Evolutionary conservation across 352 stramenopile species (phyloP).

Genomic region (Thalassiosira livingstoniorum): DNA sequence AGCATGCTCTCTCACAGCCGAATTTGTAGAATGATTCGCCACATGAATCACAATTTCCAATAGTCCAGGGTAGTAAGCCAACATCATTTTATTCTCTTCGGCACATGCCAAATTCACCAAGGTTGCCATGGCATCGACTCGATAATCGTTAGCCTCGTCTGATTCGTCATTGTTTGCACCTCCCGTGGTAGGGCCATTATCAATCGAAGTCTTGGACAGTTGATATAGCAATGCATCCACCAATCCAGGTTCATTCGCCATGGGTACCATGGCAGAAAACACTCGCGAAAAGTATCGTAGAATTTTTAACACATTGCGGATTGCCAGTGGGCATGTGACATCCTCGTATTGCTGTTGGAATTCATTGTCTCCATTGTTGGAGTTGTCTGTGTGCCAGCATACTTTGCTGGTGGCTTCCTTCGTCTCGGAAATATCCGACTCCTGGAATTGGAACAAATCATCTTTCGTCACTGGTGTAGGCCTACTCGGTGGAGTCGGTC

Average conservation of each 20-base stretch:
- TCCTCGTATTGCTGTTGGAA: too few species aligned
- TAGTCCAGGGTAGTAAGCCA: slow-evolving; percentile 60
- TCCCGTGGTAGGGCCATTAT: too few species aligned
- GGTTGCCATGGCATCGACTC: slow-evolving; percentile 61
- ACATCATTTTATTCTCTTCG: slow-evolving; percentile 66
- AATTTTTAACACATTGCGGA: slow-evolving; percentile 61
- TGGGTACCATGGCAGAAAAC: slow-evolving; percentile 63
- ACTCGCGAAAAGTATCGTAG: slow-evolving; percentile 70
- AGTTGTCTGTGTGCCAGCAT: slow-evolving; percentile 9
- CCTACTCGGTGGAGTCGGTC: not conserved
- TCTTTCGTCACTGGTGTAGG: slow-evolving; percentile 23
- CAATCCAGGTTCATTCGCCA: slow-evolving; percentile 57
- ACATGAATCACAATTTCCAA: slow-evolving; percentile 64
- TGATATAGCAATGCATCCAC: slow-evolving; percentile 59
- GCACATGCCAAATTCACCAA: slow-evolving; percentile 67
- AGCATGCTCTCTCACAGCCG: slow-evolving; percentile 66
- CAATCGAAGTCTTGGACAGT: slow-evolving; percentile 43
- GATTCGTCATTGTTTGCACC: too few species aligned
- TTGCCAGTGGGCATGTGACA: slow-evolving; percentile 50
- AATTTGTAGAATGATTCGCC: slow-evolving; percentile 60
- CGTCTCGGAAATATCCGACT: too few species aligned
- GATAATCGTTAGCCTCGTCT: slow-evolving; percentile 51
- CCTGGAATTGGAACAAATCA: slow-evolving; percentile 59
- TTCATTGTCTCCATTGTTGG: slow-evolving; percentile 1
- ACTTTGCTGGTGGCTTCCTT: slow-evolving; percentile 25